Evolutionary conservation across 2,329 filamentous ascomycete species (phyloP), one percentile per base, ranked within the genome.

Genomic region (Pezicula neosporulosa): DNA sequence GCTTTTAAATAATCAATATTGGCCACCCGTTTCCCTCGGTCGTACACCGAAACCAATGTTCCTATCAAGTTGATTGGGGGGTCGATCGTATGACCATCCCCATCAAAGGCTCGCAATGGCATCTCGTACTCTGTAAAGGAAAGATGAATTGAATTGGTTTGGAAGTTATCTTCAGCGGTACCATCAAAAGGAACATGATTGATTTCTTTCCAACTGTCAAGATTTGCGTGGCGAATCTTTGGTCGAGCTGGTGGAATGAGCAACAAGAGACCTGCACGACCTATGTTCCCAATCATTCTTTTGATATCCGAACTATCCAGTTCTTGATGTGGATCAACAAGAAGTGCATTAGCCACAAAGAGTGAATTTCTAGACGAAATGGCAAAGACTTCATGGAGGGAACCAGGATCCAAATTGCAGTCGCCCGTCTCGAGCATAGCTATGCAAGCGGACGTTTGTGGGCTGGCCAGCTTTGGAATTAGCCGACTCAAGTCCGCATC

Each of bases 351-450:
- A 10, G 58, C 52, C 3, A 65, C 55, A 33, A 50, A 66, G 1
- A 66, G 51, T 3, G 62, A 66, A 48, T 65, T 60, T 9, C 56
- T 58, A 3, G 55, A 59, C 0, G 59, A 60, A 39, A 66, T 57
- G 3, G 63, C 62, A 19, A 65, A 55, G 21, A 21, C 21, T 21
- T 21, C 21, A 21, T 3, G 21, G 21, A 21, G 21, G 5, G 5
- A 21, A 21, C 5, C 3, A 3, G 5, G 21, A 3, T 21, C 3
- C 21, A 21, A 5, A 5, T n/a, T n/a, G n/a, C n/a, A n/a, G n/a
- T n/a, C n/a, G n/a, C n/a, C n/a, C n/a, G n/a, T n/a, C n/a, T n/a
- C n/a, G n/a, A n/a, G n/a, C n/a, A n/a, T n/a, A n/a, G n/a, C n/a
- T n/a, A n/a, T n/a, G n/a, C n/a, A n/a, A n/a, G n/a, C n/a, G n/a